Evolutionary conservation across 2,329 filamentous ascomycete species (phyloP), one percentile per base, ranked within the genome.

Genomic region (Curvularia sp.): DNA sequence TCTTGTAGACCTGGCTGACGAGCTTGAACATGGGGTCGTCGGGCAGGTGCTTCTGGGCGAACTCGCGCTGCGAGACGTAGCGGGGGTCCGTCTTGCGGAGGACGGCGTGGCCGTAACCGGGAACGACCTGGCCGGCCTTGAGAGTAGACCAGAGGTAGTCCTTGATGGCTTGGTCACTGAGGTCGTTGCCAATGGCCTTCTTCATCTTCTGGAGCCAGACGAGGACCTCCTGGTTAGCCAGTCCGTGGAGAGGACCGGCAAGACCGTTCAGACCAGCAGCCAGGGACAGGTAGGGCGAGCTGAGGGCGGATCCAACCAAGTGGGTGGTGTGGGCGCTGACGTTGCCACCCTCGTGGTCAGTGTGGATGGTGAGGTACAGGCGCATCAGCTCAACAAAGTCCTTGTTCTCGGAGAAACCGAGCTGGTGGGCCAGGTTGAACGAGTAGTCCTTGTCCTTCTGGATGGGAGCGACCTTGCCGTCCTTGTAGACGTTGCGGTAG

Each of bases 401-500:
- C 75, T 87, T 85, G 88, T 99, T 98, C 76, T 90, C 88, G 74
- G 91, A 91, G 80, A 95, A 99, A 76, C 95, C 95, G 73, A 99
- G 92, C 88, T 97, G 93, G 89, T 98, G 98, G 83, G 95, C 93
- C 80, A 99, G 91, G 90, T 99, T 99, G 91, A 90, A 99, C 74
- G 89, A 87, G 86, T 97, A 99, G 80, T 99, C 95, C 91, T 98
- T 95, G 85, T 98, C 94, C 87, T 97, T 96, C 86, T 98, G 89
- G 80, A 97, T 88, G 55, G 93, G 80, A 61, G 92, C 91, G 70
- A 99, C 94, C 89, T 98, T 98, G 84, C 95, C 95, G 78, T 96
- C 95, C 89, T 98, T 97, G 92, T 96, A 99, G 80, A 98, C 90
- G 82, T 99, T 99, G 86, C 96, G 95, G 89, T 99, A 99, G 87